Base-by-base conservation (phyloP, 2,329 filamentous ascomycete species). In the Xenoacremonium recifei region DNA sequence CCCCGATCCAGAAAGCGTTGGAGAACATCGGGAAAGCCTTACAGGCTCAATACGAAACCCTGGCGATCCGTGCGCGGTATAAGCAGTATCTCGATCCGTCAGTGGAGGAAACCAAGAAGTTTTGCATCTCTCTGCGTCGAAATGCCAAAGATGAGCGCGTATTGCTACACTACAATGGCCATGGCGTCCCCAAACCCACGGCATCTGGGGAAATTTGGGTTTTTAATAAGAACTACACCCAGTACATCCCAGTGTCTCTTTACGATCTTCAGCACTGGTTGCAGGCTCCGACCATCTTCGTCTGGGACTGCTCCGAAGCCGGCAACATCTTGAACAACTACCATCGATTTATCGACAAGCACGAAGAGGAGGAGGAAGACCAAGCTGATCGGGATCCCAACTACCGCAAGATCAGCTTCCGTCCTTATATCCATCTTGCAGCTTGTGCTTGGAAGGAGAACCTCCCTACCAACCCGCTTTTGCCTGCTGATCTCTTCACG, bases 131-230 rank as follows among this genome's bases (percentile, higher is more conserved):
- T 1, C 72, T 97, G 21, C 82, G 93, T 21, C 80, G 90, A 48
- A 96, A 95, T 61, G 92, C 93, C 36, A 96, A 96, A 65, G 91
- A 96, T 44, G 93, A 99, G 70, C 79, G 93, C 37, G 89, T 99
- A 2, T 73, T 99, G n/a, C 89, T 99, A 57, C 93, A 99, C 63
- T 99, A 99, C 74, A 99, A 99, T 58, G 93, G 93, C 13, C 93
- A 99, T 64, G 93, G 93, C 35, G 93, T 99, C 10, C 93, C 93
- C 2, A 89, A 96, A 59, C 93, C 93, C 3, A 99, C 93, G 1
- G 83, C 87, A 3, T 96, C 92, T 4, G 93, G 93, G 12, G 93
- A 99, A 65, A 95, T 99, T 16, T 99, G 93, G 93, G 95, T 97
- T 5, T 99, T 99, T 66, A 99, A 99, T 68, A 92, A 93, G 56